These are phyloP conservation scores for Triticum timopheevii DNA, from an alignment of 176 grass and related monocot species.

Conservation along the genomic window DNA sequence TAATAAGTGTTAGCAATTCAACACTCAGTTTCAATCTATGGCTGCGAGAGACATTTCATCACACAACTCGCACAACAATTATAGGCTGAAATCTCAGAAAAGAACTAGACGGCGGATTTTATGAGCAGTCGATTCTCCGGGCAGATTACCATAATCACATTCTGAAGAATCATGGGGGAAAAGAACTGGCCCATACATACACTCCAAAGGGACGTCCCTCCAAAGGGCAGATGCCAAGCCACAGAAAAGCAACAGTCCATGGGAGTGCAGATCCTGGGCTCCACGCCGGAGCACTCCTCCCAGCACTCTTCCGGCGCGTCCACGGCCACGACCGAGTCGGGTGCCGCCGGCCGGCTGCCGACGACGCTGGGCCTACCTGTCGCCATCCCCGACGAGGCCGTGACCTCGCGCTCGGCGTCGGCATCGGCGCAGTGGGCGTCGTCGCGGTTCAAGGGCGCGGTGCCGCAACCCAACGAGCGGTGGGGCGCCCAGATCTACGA, in stretches of 20 bases:
- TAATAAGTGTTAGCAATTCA: too few species aligned
- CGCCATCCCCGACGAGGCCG: neutral
- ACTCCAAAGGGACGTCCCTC: too few species aligned
- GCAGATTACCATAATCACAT: too few species aligned
- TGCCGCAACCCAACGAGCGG: slow-evolving; percentile 91
- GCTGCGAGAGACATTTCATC: too few species aligned
- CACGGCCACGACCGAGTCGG: slow-evolving; percentile 46
- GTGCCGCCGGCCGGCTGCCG: neutral
- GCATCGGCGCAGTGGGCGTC: slow-evolving; percentile 33
- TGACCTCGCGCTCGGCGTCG: slow-evolving; percentile 31
- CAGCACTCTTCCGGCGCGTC: slow-evolving; percentile 19
- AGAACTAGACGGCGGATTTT: too few species aligned
- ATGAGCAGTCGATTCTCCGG: too few species aligned
- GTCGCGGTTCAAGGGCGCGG: slow-evolving; percentile 86
- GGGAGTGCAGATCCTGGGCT: slow-evolving; percentile 30
- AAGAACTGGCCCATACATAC: too few species aligned
- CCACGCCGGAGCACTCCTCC: neutral
- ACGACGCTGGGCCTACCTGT: neutral
- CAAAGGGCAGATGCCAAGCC: too few species aligned
- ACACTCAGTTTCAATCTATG: too few species aligned
- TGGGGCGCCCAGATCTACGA: slow-evolving; percentile 99
- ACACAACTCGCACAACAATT: too few species aligned
- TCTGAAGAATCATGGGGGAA: too few species aligned
- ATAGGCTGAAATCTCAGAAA: too few species aligned
- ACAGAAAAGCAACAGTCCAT: slow-evolving; percentile 6